Evolutionary conservation across 1,284 basidiomycete species (phyloP).

Genomic region (Trichosporon sp.): DNA sequence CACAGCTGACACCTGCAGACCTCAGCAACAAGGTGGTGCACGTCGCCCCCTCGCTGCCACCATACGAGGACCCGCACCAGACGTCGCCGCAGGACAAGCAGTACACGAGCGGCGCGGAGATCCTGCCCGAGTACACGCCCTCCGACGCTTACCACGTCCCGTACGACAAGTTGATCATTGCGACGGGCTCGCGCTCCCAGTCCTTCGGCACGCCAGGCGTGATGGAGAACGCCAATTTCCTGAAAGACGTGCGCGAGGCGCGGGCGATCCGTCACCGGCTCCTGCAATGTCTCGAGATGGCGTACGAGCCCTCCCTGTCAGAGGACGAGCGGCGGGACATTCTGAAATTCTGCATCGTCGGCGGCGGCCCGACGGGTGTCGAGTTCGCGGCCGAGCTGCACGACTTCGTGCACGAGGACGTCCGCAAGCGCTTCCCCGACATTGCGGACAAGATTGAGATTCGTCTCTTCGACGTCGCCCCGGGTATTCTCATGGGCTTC

Average conservation of each 20-base stretch:
- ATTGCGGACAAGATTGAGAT: slow-evolving; percentile 68
- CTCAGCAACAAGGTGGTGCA: slow-evolving; percentile 65
- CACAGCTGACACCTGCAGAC: slow-evolving; percentile 58
- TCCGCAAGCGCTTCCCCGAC: slow-evolving; percentile 62
- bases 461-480: slow-evolving; percentile 77
- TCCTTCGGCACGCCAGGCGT: slow-evolving; percentile 66
- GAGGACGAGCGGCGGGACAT: slow-evolving; percentile 68
- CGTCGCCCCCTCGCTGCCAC: slow-evolving; percentile 45
- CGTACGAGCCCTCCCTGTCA: slow-evolving; percentile 69
- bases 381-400: slow-evolving; percentile 85
- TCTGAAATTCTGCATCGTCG: slow-evolving; percentile 78
- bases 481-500: slow-evolving; percentile 78
- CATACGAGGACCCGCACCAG: slow-evolving; percentile 27
- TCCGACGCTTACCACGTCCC: slow-evolving; percentile 60
- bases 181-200: slow-evolving; percentile 81
- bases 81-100: slow-evolving; percentile 6
- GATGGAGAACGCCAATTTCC: slow-evolving; percentile 74
- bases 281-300: slow-evolving; percentile 78
- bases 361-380: slow-evolving; percentile 65
- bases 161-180: slow-evolving; percentile 81
- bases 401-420: slow-evolving; percentile 60
- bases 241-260: slow-evolving; percentile 81
- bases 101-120: slow-evolving; percentile 41
- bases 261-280: slow-evolving; percentile 75
- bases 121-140: slow-evolving; percentile 48